phyloP scores from a whole-genome alignment of 495 filamentous ascomycete species.

The Clohesyomyces aquaticus region DNA sequence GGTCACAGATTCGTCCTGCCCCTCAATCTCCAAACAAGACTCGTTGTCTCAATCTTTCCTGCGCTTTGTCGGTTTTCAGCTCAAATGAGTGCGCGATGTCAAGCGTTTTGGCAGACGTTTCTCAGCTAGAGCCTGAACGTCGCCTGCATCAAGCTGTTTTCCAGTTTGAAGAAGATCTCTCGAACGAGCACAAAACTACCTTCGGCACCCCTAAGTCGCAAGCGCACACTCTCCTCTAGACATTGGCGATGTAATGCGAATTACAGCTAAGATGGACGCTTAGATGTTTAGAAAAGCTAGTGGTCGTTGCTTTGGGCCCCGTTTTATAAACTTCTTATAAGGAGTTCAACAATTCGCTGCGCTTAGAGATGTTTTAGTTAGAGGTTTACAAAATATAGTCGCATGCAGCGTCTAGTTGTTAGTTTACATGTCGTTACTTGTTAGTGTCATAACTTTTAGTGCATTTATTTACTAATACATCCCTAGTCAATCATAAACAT shows the following conservation, averaged over 20 bases:
- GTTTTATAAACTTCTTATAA: slow-evolving; percentile 51
- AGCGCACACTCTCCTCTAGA: slow-evolving; percentile 41
- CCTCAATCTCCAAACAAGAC: slow-evolving; percentile 6
- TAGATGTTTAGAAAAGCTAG: slow-evolving; percentile 34
- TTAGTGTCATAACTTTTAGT: slow-evolving; percentile 37
- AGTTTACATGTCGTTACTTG: slow-evolving; percentile 50
- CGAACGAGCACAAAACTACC: slow-evolving; percentile 46
- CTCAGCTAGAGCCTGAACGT: slow-evolving; percentile 46
- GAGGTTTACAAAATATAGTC: slow-evolving; percentile 53
- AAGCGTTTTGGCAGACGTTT: slow-evolving; percentile 55
- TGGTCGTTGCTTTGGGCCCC: slow-evolving; percentile 50
- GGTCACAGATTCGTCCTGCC: slow-evolving; percentile 1
- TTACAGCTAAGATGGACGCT: slow-evolving; percentile 52
- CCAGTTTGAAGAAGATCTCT: slow-evolving; percentile 50
- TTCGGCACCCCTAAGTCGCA: slow-evolving; percentile 42
- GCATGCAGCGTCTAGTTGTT: slow-evolving; percentile 53
- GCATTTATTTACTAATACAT: slow-evolving; percentile 40
- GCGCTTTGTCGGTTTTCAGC: slow-evolving; percentile 8
- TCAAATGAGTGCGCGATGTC: slow-evolving; percentile 44
- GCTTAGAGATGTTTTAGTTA: slow-evolving; percentile 52
- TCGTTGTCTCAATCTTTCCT: neutral
- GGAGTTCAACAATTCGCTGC: slow-evolving; percentile 52
- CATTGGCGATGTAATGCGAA: slow-evolving; percentile 49
- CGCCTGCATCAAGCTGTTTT: slow-evolving; percentile 50
- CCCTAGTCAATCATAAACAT: slow-evolving; percentile 40